Conservation (phyloP, 2,329 filamentous ascomycete genomes). For the Geosmithia putterillii region DNA sequence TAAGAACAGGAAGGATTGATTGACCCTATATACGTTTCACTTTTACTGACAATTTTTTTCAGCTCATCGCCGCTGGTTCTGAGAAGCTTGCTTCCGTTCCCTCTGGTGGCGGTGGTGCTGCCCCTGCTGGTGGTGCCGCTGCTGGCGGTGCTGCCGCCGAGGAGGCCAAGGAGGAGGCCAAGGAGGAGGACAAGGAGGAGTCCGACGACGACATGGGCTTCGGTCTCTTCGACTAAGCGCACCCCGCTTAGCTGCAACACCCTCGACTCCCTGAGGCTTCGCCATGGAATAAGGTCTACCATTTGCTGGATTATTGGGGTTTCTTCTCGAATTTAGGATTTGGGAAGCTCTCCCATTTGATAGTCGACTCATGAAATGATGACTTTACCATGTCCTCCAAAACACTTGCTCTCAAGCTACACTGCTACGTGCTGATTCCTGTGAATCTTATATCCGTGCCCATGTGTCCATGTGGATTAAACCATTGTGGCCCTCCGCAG, state of each 20-base stretch:
- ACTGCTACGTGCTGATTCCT: not conserved
- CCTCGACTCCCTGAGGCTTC: conserved; percentile 4
- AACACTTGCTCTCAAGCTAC: not conserved
- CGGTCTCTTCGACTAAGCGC: conserved; percentile 62
- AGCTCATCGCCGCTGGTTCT: conserved; percentile 87
- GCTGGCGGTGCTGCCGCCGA: conserved; percentile 52
- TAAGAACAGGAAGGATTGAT: conserved; percentile 25
- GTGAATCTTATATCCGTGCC: not conserved
- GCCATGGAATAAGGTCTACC: conserved; percentile 15
- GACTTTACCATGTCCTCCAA: conserved; percentile 9
- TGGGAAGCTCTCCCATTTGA: conserved; percentile 1
- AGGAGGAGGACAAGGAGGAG: conserved; percentile 48
- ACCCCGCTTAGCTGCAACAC: conserved; percentile 14
- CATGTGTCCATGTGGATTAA: not conserved
- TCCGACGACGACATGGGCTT: conserved; percentile 69
- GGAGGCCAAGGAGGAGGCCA: conserved; percentile 74
- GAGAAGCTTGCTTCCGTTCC: conserved; percentile 96
- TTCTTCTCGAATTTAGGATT: conserved; percentile 7
- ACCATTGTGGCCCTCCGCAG: not conserved
- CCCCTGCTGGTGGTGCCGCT: conserved; percentile 54
- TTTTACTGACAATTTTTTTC: conserved; percentile 9
- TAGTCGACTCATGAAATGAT: conserved; percentile 14
- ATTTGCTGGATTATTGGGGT: conserved; percentile 15
- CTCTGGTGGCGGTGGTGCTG: conserved; percentile 72
- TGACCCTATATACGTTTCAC: not conserved